phyloP scores from a whole-genome alignment of 352 stramenopile species.

The Phytophthora pseudosyringae region DNA sequence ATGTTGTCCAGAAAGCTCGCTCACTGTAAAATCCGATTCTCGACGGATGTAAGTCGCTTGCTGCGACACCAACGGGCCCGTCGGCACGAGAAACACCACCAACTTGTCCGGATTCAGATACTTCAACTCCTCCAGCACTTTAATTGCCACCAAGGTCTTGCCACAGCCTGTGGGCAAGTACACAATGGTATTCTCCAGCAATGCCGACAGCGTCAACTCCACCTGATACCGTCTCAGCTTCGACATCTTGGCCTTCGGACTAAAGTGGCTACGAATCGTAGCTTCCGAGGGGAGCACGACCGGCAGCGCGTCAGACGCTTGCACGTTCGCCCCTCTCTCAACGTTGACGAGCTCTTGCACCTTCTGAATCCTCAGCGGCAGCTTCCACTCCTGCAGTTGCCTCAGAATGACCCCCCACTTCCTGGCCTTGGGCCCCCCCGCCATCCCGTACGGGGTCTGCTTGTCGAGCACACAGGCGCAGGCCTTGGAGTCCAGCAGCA shows the following conservation, averaged over 20 bases:
- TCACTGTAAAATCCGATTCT: slow-evolving; percentile 62
- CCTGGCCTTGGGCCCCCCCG: slow-evolving; percentile 10
- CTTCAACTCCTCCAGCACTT: slow-evolving; percentile 73
- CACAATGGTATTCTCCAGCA: slow-evolving; percentile 83
- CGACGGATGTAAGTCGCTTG: slow-evolving; percentile 74
- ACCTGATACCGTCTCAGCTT: slow-evolving; percentile 68
- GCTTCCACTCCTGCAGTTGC: slow-evolving; percentile 34
- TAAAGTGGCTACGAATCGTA: slow-evolving; percentile 42
- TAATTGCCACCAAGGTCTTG: slow-evolving; percentile 81
- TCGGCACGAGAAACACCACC: slow-evolving; percentile 77
- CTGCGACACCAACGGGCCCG: slow-evolving; percentile 74
- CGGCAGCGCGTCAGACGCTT: slow-evolving; percentile 2
- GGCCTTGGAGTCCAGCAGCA: slow-evolving; percentile 59
- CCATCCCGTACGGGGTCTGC: slow-evolving; percentile 13
- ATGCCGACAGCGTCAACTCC: slow-evolving; percentile 66
- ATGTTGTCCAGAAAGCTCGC: slow-evolving; percentile 68
- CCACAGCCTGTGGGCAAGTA: slow-evolving; percentile 81
- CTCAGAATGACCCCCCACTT: slow-evolving; percentile 49
- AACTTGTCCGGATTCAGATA: slow-evolving; percentile 59
- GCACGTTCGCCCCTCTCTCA: background rate
- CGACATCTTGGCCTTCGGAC: slow-evolving; percentile 49
- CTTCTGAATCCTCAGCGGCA: slow-evolving; percentile 37
- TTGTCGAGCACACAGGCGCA: slow-evolving; percentile 45
- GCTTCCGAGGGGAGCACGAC: slow-evolving; percentile 40
- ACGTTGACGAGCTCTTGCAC: slow-evolving; percentile 21